Conservation (phyloP, 139 green algal species). For the Mychonastes homosphaera region DNA sequence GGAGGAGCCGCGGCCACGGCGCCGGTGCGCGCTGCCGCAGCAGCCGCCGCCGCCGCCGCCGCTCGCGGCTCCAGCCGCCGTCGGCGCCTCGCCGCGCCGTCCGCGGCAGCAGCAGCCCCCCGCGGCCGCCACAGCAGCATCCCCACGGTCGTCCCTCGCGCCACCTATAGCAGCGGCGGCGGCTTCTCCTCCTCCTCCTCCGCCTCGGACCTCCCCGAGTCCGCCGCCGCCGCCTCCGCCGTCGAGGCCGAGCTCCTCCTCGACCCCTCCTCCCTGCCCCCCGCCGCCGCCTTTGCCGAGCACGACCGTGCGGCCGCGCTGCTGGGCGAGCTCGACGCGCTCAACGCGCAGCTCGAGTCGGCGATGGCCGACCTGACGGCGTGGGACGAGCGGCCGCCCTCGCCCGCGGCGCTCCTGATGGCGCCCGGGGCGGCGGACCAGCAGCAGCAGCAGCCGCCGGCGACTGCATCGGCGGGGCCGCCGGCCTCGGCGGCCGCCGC, state of each 20-base stretch:
- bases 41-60: not conserved
- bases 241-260: not conserved
- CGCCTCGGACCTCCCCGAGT: not conserved
- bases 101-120: not conserved
- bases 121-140: not conserved
- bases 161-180: too few relatives aligned
- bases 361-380: not conserved
- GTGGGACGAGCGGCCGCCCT: not conserved
- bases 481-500: too few relatives aligned
- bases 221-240: not conserved
- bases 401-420: not conserved
- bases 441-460: not conserved
- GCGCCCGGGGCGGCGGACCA: not conserved
- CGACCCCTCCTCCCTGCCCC: not conserved
- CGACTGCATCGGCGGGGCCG: not conserved
- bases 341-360: not conserved
- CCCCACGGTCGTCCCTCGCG: not conserved
- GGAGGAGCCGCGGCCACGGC: not conserved
- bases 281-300: slow-evolving; percentile 2
- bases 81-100: not conserved
- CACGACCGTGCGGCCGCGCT: not conserved
- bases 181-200: too few relatives aligned
- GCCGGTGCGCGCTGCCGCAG: not conserved
- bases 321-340: not conserved
- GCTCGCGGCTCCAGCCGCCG: not conserved